phyloP scores from a whole-genome alignment of 495 filamentous ascomycete species.

The Jackrogersella minutella region DNA sequence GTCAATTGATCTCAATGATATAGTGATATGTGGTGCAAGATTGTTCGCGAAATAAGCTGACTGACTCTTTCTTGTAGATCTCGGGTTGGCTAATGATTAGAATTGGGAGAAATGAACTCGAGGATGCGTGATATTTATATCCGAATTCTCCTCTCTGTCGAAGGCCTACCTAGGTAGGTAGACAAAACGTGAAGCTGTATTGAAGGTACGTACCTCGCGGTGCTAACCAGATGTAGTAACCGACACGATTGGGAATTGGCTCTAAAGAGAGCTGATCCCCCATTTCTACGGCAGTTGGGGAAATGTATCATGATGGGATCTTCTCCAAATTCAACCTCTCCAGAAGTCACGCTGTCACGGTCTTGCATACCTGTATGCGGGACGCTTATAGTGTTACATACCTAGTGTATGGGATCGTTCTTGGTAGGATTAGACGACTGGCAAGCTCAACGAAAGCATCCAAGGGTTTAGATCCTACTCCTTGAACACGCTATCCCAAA shows the following conservation, averaged over 20 bases:
- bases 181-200: slow-evolving; percentile 19
- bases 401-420: background rate
- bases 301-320: too few relatives aligned
- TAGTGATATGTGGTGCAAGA: background rate
- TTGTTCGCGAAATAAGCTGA: background rate
- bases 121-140: slow-evolving; percentile 18
- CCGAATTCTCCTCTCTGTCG: background rate
- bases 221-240: slow-evolving; percentile 25
- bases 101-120: background rate
- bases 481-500: background rate
- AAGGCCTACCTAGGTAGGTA: background rate
- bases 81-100: background rate
- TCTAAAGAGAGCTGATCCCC: background rate
- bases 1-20: too few relatives aligned
- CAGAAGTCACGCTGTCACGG: too few relatives aligned
- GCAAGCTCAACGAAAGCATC: background rate
- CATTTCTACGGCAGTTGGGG: background rate
- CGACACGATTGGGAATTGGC: slow-evolving; percentile 17
- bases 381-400: background rate
- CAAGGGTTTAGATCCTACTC: background rate
- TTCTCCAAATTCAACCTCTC: too few relatives aligned
- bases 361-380: too few relatives aligned
- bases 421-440: background rate
- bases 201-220: slow-evolving; percentile 20
- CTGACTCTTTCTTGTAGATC: background rate